Percentiles rank a stretch among this genome's conserved stretches.
phyloP scores from a whole-genome alignment of 768 basidiomycete species.

The Pleurotus tuber-regium region DNA sequence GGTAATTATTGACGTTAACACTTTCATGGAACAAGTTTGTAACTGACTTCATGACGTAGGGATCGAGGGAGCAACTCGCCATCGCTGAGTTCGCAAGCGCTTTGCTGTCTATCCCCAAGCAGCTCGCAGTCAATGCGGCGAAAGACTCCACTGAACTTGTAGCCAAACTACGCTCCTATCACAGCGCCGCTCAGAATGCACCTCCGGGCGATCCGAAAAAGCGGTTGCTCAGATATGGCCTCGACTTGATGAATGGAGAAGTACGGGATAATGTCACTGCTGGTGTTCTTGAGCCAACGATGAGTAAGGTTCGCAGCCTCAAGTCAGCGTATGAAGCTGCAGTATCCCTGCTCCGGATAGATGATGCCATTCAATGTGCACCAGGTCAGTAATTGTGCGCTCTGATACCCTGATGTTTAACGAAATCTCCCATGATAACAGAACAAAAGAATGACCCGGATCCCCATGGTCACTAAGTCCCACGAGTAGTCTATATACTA shows the following conservation, averaged over 20 bases:
- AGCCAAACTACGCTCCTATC: conserved; percentile 94
- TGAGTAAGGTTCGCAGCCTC: conserved; percentile 95
- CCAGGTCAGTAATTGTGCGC: conserved; percentile 56
- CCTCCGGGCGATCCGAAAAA: conserved; percentile 90
- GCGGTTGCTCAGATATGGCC: conserved; percentile 84
- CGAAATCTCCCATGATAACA: conserved; percentile 23
- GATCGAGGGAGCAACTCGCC: conserved; percentile 95
- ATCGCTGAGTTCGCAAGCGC: conserved; percentile 98
- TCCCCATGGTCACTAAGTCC: conserved; percentile 66
- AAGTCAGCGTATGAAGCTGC: conserved; percentile 98
- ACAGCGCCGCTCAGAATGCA: conserved; percentile 94
- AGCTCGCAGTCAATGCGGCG: conserved; percentile 94
- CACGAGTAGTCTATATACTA: not conserved
- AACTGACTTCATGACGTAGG: conserved; percentile 45
- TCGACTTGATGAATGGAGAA: conserved; percentile 92
- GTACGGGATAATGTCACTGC: conserved; percentile 93
- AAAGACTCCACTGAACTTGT: conserved; percentile 98
- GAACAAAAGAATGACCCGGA: conserved; percentile 74
- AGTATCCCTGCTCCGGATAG: conserved; percentile 90
- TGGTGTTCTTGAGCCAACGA: conserved; percentile 93
- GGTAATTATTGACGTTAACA: conserved; percentile 46
- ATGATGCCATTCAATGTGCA: conserved; percentile 91
- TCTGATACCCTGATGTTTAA: conserved; percentile 15
- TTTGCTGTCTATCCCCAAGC: conserved; percentile 93
- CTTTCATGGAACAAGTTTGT: conserved; percentile 9